Percentiles rank a stretch among this genome's conserved stretches.
Evolutionary conservation across 2,329 filamentous ascomycete genomes (phyloP).

Genomic region (Epicoccum sorghinum): DNA sequence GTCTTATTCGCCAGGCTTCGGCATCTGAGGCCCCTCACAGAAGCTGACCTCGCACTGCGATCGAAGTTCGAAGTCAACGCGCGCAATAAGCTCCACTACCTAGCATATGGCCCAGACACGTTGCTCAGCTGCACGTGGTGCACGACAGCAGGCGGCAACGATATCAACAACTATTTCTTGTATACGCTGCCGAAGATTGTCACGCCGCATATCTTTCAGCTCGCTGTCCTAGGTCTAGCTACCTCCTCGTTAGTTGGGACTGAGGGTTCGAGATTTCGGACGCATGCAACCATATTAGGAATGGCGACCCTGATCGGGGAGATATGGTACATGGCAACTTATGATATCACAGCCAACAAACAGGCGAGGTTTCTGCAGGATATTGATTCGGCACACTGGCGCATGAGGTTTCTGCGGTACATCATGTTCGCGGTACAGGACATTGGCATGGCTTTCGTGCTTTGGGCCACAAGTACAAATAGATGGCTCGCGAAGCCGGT

Average conservation of each 20-base stretch:
- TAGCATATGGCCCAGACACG: slow-evolving; percentile 78
- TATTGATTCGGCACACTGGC: slow-evolving; percentile 75
- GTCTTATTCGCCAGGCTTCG: slow-evolving; percentile 80
- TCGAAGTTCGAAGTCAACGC: slow-evolving; percentile 64
- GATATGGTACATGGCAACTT: slow-evolving; percentile 67
- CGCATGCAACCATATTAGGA: slow-evolving; percentile 68
- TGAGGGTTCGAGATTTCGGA: slow-evolving; percentile 72
- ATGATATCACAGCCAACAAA: slow-evolving; percentile 69
- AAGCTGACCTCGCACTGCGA: slow-evolving; percentile 68
- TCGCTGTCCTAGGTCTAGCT: slow-evolving; percentile 71
- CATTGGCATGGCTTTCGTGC: slow-evolving; percentile 63
- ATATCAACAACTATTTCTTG: slow-evolving; percentile 73
- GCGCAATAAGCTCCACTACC: slow-evolving; percentile 78
- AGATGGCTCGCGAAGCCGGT: slow-evolving; percentile 73
- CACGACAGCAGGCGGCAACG: slow-evolving; percentile 62
- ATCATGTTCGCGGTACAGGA: slow-evolving; percentile 71
- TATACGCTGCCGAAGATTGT: slow-evolving; percentile 79
- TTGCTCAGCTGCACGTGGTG: slow-evolving; percentile 84
- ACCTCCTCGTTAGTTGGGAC: slow-evolving; percentile 73
- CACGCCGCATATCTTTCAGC: slow-evolving; percentile 79
- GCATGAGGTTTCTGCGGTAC: slow-evolving; percentile 66
- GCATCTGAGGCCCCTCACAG: slow-evolving; percentile 63
- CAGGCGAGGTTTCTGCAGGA: slow-evolving; percentile 65
- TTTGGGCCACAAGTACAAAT: slow-evolving; percentile 81
- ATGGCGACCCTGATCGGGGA: slow-evolving; percentile 67